Conservation (phyloP, 352 stramenopile genomes). For the Globisporangium mamillatum region DNA sequence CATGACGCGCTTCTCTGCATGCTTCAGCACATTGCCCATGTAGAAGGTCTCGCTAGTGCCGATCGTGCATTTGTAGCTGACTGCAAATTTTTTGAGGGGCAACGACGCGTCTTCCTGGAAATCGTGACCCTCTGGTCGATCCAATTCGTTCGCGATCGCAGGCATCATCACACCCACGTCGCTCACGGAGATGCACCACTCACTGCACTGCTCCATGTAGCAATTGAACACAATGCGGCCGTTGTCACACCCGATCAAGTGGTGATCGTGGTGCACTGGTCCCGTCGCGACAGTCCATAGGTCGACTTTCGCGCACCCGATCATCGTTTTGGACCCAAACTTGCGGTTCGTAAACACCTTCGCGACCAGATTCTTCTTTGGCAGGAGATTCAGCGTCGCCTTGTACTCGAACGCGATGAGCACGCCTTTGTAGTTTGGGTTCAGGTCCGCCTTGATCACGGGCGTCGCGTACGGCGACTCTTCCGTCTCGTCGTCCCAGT, state of each 20-base stretch:
- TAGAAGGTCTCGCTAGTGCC: slow-evolving; percentile 86
- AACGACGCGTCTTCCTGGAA: slow-evolving; percentile 88
- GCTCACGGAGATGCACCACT: slow-evolving; percentile 88
- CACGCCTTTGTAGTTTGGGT: slow-evolving; percentile 87
- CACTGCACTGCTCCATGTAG: slow-evolving; percentile 90
- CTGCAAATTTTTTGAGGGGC: slow-evolving; percentile 85
- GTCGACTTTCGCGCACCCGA: slow-evolving; percentile 75
- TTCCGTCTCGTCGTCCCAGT: slow-evolving; percentile 76
- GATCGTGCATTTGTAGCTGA: slow-evolving; percentile 90
- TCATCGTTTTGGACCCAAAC: slow-evolving; percentile 75
- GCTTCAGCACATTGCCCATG: slow-evolving; percentile 82
- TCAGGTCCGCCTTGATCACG: slow-evolving; percentile 84
- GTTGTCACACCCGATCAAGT: slow-evolving; percentile 84
- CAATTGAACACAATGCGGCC: slow-evolving; percentile 88
- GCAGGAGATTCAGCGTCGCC: slow-evolving; percentile 47
- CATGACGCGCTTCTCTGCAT: slow-evolving; percentile 71
- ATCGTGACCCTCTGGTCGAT: slow-evolving; percentile 85
- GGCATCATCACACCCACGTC: slow-evolving; percentile 89
- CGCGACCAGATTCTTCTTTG: slow-evolving; percentile 57
- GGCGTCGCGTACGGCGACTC: slow-evolving; percentile 72
- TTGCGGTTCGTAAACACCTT: slow-evolving; percentile 86
- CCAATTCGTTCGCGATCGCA: slow-evolving; percentile 84
- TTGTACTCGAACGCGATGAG: slow-evolving; percentile 88
- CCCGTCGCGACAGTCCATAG: slow-evolving; percentile 81
- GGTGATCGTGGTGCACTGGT: slow-evolving; percentile 86